Percentiles rank a stretch among this genome's conserved stretches.
Conservation (phyloP, 2,329 filamentous ascomycete genomes). For the Ascochyta clinopodiicola region DNA sequence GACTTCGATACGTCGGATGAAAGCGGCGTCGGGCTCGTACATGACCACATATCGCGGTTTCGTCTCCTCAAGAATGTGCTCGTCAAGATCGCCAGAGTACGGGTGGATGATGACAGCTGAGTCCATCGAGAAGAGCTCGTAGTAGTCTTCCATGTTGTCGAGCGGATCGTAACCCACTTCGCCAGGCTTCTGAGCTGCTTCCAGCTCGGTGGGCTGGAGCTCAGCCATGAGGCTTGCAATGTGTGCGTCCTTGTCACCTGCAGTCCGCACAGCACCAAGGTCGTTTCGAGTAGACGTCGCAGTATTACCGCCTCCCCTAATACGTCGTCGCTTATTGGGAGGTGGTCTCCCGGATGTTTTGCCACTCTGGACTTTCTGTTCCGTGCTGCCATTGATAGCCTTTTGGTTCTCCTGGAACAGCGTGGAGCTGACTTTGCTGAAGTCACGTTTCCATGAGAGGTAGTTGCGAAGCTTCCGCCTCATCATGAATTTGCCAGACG, state of each 20-base stretch:
- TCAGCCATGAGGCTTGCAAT: slow-evolving; percentile 83
- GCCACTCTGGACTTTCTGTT: slow-evolving; percentile 58
- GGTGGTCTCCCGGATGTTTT: slow-evolving; percentile 67
- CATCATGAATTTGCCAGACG: slow-evolving; percentile 89
- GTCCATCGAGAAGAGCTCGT: slow-evolving; percentile 88
- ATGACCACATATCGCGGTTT: slow-evolving; percentile 96
- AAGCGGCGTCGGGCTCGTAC: slow-evolving; percentile 95
- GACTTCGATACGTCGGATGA: slow-evolving; percentile 92
- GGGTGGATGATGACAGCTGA: slow-evolving; percentile 89
- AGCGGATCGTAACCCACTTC: slow-evolving; percentile 80
- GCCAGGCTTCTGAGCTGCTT: slow-evolving; percentile 72
- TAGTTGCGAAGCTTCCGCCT: slow-evolving; percentile 85
- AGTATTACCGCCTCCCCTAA: slow-evolving; percentile 76
- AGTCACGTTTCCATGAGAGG: slow-evolving; percentile 87
- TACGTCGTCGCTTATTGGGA: slow-evolving; percentile 82
- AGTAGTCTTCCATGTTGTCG: slow-evolving; percentile 91
- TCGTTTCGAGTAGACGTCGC: slow-evolving; percentile 69
- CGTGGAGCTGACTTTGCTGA: slow-evolving; percentile 80
- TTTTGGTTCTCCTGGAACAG: slow-evolving; percentile 83
- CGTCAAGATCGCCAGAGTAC: slow-evolving; percentile 94
- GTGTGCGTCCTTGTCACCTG: slow-evolving; percentile 82
- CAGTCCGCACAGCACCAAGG: slow-evolving; percentile 74
- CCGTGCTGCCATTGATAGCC: slow-evolving; percentile 71
- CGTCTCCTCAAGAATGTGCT: slow-evolving; percentile 93
- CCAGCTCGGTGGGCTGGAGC: slow-evolving; percentile 79